Evolutionary conservation across 257 asterid genomes (phyloP).

Genomic region (Vinca minor): DNA sequence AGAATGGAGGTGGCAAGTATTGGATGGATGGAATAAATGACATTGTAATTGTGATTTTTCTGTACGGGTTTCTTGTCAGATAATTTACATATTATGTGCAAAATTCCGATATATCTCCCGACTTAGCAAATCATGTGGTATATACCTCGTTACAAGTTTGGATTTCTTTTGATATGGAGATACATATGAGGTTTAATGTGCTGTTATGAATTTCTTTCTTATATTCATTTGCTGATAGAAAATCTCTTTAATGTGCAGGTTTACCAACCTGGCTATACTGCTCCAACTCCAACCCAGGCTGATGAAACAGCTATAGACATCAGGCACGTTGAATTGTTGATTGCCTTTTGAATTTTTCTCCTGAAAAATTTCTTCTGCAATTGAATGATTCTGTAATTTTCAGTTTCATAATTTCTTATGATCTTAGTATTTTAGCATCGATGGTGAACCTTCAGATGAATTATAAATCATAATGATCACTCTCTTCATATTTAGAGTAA

Average conservation of each 20-base stretch:
- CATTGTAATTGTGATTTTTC: neutral
- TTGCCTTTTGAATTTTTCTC: no score
- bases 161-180: no score
- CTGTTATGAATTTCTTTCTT: neutral
- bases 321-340: slow-evolving; percentile 20
- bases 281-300: slow-evolving; percentile 31
- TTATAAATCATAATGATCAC: neutral
- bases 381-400: neutral
- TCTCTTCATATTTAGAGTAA: neutral
- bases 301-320: slow-evolving; percentile 41
- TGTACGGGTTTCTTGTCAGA: neutral
- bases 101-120: neutral
- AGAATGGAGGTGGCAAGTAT: neutral
- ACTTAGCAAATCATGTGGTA: neutral
- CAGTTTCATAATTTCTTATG: no score
- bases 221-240: neutral
- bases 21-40: neutral
- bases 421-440: neutral
- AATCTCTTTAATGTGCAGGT: slow-evolving; percentile 25
- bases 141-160: neutral
- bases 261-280: slow-evolving; percentile 44
- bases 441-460: neutral
- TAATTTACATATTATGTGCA: neutral
- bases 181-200: neutral
- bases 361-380: neutral